Evolutionary conservation across 2,329 filamentous ascomycete species (phyloP), one percentile per base, ranked within the genome.

Genomic region (Fusarium annulatum): DNA sequence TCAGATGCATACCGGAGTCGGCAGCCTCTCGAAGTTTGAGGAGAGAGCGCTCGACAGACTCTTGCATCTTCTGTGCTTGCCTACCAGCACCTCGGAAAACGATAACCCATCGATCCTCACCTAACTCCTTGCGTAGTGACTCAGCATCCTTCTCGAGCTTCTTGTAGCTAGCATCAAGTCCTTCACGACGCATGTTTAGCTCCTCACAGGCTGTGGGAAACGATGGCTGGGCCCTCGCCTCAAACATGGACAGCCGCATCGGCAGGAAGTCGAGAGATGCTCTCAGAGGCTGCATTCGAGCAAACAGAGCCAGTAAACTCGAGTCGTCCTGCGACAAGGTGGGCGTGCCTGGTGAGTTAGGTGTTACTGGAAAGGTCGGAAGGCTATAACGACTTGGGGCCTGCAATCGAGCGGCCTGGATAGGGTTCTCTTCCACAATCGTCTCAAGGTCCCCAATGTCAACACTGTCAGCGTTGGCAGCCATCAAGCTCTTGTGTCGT

Each of bases 51-150:
- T 97, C 94, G 28, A 98, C 94, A 7, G 95, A 98, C 76, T 97
- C 94, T 80, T 94, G 96, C 95, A 99, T 97, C 85, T 97, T 97
- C 76, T 96, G 91, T 9, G 96, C 96, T 82, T 98, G 95, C 64
- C 93, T 89, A 19, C 95, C 95, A 21, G 96, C 96, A 73, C 96
- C 96, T 64, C 96, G 91, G 85, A 99, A 99, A 41, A 98, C 95
- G 60, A 97, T 88, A 48, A 99, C 92, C 96, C 96, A 99, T 64
- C 95, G 92, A 79, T 99, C 96, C 81, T 99, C 96, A 34, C 95
- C 95, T 8, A 99, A 86, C 81, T 99, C 96, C 80, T 95, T 93
- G 72, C 95, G 89, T 52, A 99, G 83, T 3, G 93, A 93, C 79
- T 98, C 95, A 15, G 96, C 95, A 80, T 99, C 96, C 69, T 91